phyloP scores from a whole-genome alignment of 2,329 filamentous ascomycete genomes.

The Podosphaera fusca region DNA sequence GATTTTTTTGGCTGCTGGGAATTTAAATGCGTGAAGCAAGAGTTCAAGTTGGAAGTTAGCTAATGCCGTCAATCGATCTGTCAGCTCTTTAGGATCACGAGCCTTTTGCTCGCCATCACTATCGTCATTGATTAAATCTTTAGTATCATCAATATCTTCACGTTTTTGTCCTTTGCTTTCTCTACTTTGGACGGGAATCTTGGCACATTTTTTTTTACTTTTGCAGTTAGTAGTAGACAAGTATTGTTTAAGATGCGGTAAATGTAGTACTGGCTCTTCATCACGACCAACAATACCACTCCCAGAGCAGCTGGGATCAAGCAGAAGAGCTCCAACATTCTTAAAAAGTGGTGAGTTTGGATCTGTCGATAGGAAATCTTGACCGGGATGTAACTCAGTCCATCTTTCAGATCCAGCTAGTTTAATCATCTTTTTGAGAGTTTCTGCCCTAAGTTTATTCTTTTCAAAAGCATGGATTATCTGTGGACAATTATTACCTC shows the following conservation, averaged over 20 bases:
- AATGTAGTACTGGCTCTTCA: constrained; percentile 43
- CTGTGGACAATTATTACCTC: constrained; percentile 14
- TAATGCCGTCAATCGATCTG: constrained; percentile 45
- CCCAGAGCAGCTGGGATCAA: constrained; percentile 89
- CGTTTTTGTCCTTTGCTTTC: constrained; percentile 13
- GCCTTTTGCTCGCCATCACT: constrained; percentile 16
- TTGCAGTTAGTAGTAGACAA: constrained; percentile 2
- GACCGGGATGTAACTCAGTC: constrained; percentile 45
- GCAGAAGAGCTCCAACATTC: constrained; percentile 56
- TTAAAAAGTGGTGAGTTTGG: constrained; percentile 36
- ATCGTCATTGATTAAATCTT: constrained; percentile 28
- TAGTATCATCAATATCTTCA: constrained; percentile 11
- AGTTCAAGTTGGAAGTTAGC: constrained; percentile 64
- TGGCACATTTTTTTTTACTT: constrained; percentile 14
- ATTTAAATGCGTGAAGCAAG: constrained; percentile 62
- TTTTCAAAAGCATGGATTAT: constrained; percentile 62
- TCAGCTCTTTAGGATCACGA: constrained; percentile 26
- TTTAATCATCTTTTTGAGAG: constrained; percentile 63
- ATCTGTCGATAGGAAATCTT: constrained; percentile 64
- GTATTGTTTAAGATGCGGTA: constrained; percentile 22
- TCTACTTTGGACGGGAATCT: constrained; percentile 6
- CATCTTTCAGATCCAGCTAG: constrained; percentile 45
- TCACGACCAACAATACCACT: constrained; percentile 85
- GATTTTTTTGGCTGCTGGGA: constrained; percentile 50
- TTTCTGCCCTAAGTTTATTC: constrained; percentile 45